Percentiles rank a stretch among this genome's conserved stretches.
These are phyloP conservation scores for Elongisporangium anandrum DNA, from an alignment of 352 stramenopile species.

Conservation along the genomic window DNA sequence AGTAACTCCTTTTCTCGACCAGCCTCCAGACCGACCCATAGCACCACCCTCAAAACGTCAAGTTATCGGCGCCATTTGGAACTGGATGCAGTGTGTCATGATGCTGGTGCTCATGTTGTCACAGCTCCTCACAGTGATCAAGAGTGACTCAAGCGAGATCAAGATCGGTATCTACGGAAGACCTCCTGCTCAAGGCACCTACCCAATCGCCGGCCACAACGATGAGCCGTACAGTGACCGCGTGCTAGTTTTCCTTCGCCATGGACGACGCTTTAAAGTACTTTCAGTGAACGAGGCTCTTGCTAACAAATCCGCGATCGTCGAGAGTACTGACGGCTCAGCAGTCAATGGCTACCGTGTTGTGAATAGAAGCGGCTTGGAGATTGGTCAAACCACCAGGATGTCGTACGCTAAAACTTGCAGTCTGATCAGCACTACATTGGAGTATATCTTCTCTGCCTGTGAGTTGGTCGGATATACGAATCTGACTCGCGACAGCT, in stretches of 20 bases:
- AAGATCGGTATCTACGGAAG: constrained; percentile 10
- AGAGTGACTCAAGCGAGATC: constrained; percentile 10
- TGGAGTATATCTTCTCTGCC: constrained; percentile 17
- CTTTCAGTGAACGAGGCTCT: too few species aligned
- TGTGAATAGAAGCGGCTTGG: not conserved
- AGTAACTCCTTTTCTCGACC: too few species aligned
- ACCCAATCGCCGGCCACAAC: constrained; percentile 9
- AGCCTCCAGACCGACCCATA: too few species aligned
- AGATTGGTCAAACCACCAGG: too few species aligned
- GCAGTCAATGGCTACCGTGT: constrained; percentile 27
- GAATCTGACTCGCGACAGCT: constrained; percentile 6
- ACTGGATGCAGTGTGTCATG: constrained; percentile 25
- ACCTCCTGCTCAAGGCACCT: constrained; percentile 3
- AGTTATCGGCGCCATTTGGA: constrained; percentile 10
- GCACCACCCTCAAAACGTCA: not conserved
- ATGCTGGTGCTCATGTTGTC: constrained; percentile 19
- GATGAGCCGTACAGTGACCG: not conserved
- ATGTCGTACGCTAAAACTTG: constrained; percentile 6
- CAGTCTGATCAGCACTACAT: constrained; percentile 14
- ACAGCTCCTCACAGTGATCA: constrained; percentile 26
- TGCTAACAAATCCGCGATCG: too few species aligned
- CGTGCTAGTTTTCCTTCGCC: not conserved
- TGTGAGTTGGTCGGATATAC: constrained; percentile 21
- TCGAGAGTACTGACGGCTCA: too few species aligned
- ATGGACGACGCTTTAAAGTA: constrained; percentile 28